Base-by-base conservation (phyloP, 1,139 yeast species). In the Diutina rugosa region DNA sequence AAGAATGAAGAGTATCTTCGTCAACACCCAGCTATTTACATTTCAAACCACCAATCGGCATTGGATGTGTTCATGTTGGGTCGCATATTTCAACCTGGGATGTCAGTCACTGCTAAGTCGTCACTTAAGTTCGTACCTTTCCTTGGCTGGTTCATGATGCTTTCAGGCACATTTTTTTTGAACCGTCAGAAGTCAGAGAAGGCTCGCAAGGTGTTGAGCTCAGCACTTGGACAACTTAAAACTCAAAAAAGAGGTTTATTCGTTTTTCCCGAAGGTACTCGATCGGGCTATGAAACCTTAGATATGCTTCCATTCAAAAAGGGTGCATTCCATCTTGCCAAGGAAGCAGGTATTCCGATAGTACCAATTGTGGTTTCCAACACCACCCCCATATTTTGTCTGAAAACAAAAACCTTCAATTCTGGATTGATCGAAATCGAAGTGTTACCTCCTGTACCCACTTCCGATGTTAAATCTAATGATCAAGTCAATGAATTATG, bases 281-380 rank as follows among this genome's bases (percentile, higher is more conserved):
- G 99, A 68, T 89, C 97, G 0, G 87, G 84, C 60, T 70, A 86
- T 16, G 73, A 80, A 30, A 76, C 76, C 52, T 85, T 95, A 56
- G 83, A 78, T 10, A 72, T 95, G 69, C 76, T 89, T 57, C 96
- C 96, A 1, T 89, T 93, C 71, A 93, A 93, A 70, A 95, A 95
- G 68, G 99, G 99, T 55, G 98, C 98, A 0, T 95, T 95, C 82
- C 97, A 93, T 70, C 79, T 93, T 65, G 99, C 99, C 12, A 87
- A 87, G 60, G 96, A 91, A 70, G 96, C 96, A 3, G 83, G 82
- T 49, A 83, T 93, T 45, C 98, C 98, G 29, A 75, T 93, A 54
- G 82, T 93, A 14, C 99, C 99, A 3, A 76, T 87, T 53, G 95
- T 89, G 9, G 89, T 90, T 7, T 81, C 91, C 51, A 95, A 93